Evolutionary conservation across 2,329 filamentous ascomycete genomes (phyloP).

Genomic region (Phialemonium atrogriseum): DNA sequence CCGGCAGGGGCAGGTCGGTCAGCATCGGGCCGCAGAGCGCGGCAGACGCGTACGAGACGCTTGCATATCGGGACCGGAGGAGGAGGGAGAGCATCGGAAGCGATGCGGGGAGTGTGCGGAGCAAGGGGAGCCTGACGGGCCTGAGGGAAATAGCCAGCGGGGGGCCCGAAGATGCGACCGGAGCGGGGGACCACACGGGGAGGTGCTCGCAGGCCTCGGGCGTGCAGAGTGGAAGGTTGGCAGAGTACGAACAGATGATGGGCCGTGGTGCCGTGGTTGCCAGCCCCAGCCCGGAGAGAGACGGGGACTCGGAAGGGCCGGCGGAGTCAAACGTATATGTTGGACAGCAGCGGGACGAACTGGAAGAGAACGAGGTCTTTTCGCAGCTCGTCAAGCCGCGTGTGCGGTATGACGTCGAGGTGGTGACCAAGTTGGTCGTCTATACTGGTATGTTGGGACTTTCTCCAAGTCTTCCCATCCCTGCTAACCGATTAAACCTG

Average conservation of each 20-base stretch:
- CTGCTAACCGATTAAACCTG: no score
- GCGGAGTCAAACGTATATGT: conserved; percentile 25
- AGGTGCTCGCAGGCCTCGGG: conserved; percentile 33
- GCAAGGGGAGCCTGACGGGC: conserved; percentile 34
- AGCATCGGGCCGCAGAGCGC: conserved; percentile 92
- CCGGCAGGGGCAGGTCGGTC: conserved; percentile 68
- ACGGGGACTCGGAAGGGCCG: conserved; percentile 23
- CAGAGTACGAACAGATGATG: conserved; percentile 67
- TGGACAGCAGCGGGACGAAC: conserved; percentile 38
- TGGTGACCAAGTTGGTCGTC: conserved; percentile 92
- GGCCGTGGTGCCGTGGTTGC: conserved; percentile 49
- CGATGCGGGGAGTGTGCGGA: conserved; percentile 34
- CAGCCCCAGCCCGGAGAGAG: conserved; percentile 14
- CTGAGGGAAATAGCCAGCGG: conserved; percentile 23
- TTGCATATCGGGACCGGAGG: conserved; percentile 74
- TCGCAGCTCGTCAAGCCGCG: conserved; percentile 74
- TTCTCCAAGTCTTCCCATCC: neutral
- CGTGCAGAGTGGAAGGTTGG: conserved; percentile 39
- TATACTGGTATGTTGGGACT: conserved; percentile 69
- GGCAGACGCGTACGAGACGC: conserved; percentile 89
- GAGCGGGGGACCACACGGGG: conserved; percentile 23
- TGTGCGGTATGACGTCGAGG: conserved; percentile 96
- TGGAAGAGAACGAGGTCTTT: conserved; percentile 74
- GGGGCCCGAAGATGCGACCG: conserved; percentile 15
- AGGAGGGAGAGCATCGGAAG: conserved; percentile 47